Base-by-base conservation (phyloP, 192 early-diverging fungal genomes). In the Entomortierella chlamydospora region DNA sequence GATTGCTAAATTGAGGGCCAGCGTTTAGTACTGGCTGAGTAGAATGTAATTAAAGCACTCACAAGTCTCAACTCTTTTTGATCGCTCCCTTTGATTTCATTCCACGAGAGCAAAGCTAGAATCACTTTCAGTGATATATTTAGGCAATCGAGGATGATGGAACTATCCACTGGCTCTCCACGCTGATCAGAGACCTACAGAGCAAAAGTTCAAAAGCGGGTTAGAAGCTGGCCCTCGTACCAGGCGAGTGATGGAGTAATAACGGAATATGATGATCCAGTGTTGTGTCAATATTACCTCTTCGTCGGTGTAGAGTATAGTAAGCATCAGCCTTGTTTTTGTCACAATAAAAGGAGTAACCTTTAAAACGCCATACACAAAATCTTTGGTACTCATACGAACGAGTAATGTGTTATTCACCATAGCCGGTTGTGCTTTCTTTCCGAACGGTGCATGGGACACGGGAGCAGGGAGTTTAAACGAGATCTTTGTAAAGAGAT, bases 401-500 rank as follows among this genome's bases (percentile, higher is more conserved):
- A 65, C 57, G 18, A 87, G 52, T 22, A 84, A 49, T 1, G 58
- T 41, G 47, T 81, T 70, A 52, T 81, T 78, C 11, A 23, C 49
- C 6, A 34, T 26, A 41, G 52, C 62, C 63, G 25, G 45, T 45
- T 34, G 47, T 51, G 29, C 77, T 53, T 86, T 87, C 11, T 73
- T 80, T 53, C 63, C 61, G 20, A 76, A 80, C 15, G 77, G 71
- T 23, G 29, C 33, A 30, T 73, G 45, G 13, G 41, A 29, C 9
- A 50, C 31, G 17, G 81, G 68, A 2, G 80, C 57, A 0, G 71
- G 61, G 34, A 87, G 43, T 51, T 87, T 89, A 31, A 71, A 77
- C 18, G 78, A 79, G 15, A 87, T 53, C 59, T 89, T 89, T 11
- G 74, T 54, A 45, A 70, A 57, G 1, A 89, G 63, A 57, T 89